Percentiles rank a stretch among this genome's conserved stretches.
phyloP scores from a whole-genome alignment of 495 filamentous ascomycete genomes.

The Cercophora newfieldiana region DNA sequence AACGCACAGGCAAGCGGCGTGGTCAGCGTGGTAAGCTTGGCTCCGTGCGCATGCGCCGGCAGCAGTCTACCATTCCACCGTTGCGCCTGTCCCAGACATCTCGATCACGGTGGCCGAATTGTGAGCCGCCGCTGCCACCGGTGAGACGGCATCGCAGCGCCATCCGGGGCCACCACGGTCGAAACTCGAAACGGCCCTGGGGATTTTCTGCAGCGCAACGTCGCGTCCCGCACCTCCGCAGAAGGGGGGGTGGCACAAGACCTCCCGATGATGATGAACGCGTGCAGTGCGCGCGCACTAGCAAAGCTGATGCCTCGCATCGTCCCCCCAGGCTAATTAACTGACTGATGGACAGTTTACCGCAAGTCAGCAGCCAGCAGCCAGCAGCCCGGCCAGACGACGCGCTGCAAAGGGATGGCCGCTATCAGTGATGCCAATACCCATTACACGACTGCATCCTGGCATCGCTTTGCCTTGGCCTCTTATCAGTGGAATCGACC shows the following conservation, averaged over 20 bases:
- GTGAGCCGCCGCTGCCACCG: constrained; percentile 1
- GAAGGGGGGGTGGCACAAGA: neutral
- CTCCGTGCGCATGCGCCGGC: neutral
- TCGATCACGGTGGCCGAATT: constrained; percentile 6
- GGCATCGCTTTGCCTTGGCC: constrained; percentile 9
- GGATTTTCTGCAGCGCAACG: constrained; percentile 13
- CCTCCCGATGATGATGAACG: neutral
- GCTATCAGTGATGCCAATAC: constrained; percentile 19
- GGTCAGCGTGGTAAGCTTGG: neutral
- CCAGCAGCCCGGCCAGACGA: no score
- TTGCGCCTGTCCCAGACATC: constrained; percentile 2
- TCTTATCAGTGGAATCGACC: constrained; percentile 17
- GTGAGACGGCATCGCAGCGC: constrained; percentile 10
- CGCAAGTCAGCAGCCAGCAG: neutral
- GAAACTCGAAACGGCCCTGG: constrained; percentile 1
- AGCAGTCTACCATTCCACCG: neutral
- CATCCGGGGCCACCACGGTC: constrained; percentile 14
- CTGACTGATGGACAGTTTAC: neutral
- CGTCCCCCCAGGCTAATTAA: neutral
- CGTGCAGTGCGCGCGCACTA: neutral
- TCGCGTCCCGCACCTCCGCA: constrained; percentile 15
- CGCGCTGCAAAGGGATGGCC: neutral
- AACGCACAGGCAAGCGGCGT: neutral
- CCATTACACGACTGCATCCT: constrained; percentile 18
- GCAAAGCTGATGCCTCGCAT: neutral